Percentiles rank a stretch among this genome's conserved stretches.
These are phyloP conservation scores for Phialemonium atrogriseum DNA, from an alignment of 2,329 filamentous ascomycete species.

Conservation along the genomic window DNA sequence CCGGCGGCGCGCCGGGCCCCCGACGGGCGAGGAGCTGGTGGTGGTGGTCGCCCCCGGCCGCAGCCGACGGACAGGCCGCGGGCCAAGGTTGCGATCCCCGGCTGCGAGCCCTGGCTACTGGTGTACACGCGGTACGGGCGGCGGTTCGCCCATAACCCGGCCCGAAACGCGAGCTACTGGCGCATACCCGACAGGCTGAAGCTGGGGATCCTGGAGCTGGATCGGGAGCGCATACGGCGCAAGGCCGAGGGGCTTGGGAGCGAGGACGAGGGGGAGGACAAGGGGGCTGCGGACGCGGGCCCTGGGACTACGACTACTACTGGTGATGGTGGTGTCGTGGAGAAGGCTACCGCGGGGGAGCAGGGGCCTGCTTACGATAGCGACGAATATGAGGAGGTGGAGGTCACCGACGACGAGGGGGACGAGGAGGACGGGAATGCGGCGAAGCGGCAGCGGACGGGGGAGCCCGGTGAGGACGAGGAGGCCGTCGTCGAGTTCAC, in stretches of 20 bases:
- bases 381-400: constrained; percentile 69
- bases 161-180: constrained; percentile 88
- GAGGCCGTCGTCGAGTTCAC: constrained; percentile 66
- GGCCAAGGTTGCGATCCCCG: constrained; percentile 69
- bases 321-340: too few relatives aligned
- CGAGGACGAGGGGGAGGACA: constrained; percentile 18
- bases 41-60: constrained; percentile 46
- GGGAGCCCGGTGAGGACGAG: constrained; percentile 29
- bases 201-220: constrained; percentile 64
- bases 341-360: too few relatives aligned
- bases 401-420: constrained; percentile 57
- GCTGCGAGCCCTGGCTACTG: constrained; percentile 78
- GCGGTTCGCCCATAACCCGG: constrained; percentile 82
- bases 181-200: constrained; percentile 83
- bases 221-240: constrained; percentile 61
- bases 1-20: constrained; percentile 17
- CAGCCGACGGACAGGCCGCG: constrained; percentile 74
- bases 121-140: constrained; percentile 89
- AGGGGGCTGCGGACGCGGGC: too few relatives aligned
- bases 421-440: constrained; percentile 42
- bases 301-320: constrained; percentile 28
- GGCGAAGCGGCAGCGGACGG: constrained; percentile 40
- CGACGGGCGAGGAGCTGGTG: constrained; percentile 27
- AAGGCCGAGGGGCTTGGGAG: constrained; percentile 33
- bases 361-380: constrained; percentile 44